A percentile compares a stretch with the other conserved stretches of the same genome.
Conservation (phyloP, 2,329 filamentous ascomycete genomes). For the Tothia fuscella region DNA sequence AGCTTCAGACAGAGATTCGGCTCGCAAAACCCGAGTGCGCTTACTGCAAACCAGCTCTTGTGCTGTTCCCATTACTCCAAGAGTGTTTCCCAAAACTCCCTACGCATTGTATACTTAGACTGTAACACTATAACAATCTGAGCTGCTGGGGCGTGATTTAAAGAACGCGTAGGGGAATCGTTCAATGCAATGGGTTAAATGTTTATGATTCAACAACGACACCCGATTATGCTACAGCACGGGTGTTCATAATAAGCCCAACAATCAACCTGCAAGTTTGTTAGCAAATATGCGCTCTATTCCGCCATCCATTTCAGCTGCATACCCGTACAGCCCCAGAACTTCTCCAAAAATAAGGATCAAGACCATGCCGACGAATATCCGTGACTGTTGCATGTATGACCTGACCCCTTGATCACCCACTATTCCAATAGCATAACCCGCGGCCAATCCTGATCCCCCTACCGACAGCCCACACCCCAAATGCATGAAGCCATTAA, state of each 20-base stretch:
- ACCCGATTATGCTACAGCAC: slow-evolving; percentile 10
- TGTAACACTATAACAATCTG: too few species aligned
- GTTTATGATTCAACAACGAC: neutral
- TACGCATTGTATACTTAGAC: too few species aligned
- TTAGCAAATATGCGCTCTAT: slow-evolving; percentile 17
- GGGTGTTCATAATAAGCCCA: slow-evolving; percentile 79
- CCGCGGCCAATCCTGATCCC: slow-evolving; percentile 27
- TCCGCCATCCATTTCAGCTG: too few species aligned
- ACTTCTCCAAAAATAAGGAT: slow-evolving; percentile 99
- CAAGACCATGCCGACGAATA: slow-evolving; percentile 97
- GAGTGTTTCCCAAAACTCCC: too few species aligned
- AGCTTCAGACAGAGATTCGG: too few species aligned
- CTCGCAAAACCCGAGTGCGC: too few species aligned
- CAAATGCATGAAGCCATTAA: slow-evolving; percentile 88
- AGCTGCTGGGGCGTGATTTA: too few species aligned
- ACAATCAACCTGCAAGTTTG: slow-evolving; percentile 61
- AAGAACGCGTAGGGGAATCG: too few species aligned
- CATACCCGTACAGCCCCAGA: slow-evolving; percentile 87
- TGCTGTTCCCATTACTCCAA: too few species aligned
- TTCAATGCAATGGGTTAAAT: too few species aligned
- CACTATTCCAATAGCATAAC: slow-evolving; percentile 75
- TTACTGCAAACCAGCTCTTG: too few species aligned
- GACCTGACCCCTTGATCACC: slow-evolving; percentile 82
- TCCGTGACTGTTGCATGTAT: slow-evolving; percentile 90
- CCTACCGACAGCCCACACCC: slow-evolving; percentile 74